phyloP scores from a whole-genome alignment of 768 basidiomycete species.

The Kwoniella mangroviensis region DNA sequence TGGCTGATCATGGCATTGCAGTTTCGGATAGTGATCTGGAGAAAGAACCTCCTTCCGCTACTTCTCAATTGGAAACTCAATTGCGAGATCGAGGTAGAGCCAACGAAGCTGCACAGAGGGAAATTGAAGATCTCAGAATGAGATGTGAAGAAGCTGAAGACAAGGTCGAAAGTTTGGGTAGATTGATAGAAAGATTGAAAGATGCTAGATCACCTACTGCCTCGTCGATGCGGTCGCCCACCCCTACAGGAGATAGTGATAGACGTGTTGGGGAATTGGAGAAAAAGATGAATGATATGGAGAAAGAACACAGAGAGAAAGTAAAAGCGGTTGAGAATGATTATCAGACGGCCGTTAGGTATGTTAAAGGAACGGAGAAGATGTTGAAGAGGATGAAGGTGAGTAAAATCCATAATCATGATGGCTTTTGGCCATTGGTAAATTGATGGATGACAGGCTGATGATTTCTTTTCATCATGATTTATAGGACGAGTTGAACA shows the following conservation, averaged over 20 bases:
- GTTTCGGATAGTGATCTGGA: constrained; percentile 72
- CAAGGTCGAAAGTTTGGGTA: constrained; percentile 68
- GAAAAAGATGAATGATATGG: constrained; percentile 76
- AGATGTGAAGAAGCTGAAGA: constrained; percentile 76
- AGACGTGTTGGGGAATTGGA: constrained; percentile 71
- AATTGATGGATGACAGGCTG: too few species aligned
- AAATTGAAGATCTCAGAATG: constrained; percentile 69
- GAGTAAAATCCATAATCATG: constrained; percentile 1
- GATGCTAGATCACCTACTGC: constrained; percentile 65
- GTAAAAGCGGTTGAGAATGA: constrained; percentile 91
- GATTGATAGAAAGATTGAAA: constrained; percentile 70
- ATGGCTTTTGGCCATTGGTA: too few species aligned
- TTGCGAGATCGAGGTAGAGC: constrained; percentile 73
- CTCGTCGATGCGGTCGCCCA: constrained; percentile 56
- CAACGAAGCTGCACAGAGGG: constrained; percentile 76
- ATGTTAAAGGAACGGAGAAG: constrained; percentile 98
- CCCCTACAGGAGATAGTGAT: constrained; percentile 51
- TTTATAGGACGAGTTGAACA: constrained; percentile 69
- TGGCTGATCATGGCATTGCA: constrained; percentile 83
- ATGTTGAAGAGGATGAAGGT: constrained; percentile 95
- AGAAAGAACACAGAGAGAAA: constrained; percentile 74
- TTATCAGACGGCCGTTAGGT: constrained; percentile 94
- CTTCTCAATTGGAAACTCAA: constrained; percentile 74
- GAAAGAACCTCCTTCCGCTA: constrained; percentile 23
- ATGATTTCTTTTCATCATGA: background rate